These are phyloP conservation scores for Vairimorpha ceranae DNA, from an alignment of 371 early-diverging fungal species.

Conservation along the genomic window DNA sequence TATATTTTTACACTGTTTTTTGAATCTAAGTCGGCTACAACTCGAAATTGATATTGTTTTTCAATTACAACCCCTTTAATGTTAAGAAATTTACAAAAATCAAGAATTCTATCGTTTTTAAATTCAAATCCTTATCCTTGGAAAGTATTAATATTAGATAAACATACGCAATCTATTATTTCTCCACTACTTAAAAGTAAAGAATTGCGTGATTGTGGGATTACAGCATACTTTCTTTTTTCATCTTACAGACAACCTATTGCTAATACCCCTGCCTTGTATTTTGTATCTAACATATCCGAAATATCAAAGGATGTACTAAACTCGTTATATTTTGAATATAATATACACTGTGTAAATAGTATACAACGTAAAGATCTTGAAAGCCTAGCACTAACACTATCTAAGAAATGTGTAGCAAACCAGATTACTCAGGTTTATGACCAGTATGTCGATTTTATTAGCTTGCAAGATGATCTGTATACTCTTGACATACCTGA, in stretches of 20 bases:
- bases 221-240: conserved; percentile 81
- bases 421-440: conserved; percentile 66
- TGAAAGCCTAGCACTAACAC: conserved; percentile 79
- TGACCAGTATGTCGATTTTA: conserved; percentile 87
- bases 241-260: conserved; percentile 73
- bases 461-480: conserved; percentile 79
- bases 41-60: no score
- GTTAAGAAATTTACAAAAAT: conserved; percentile 56
- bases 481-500: conserved; percentile 79
- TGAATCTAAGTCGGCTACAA: no score
- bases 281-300: conserved; percentile 81
- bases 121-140: conserved; percentile 64
- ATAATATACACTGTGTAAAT: conserved; percentile 83
- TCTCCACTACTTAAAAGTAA: conserved; percentile 87
- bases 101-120: conserved; percentile 45
- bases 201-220: conserved; percentile 89
- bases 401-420: conserved; percentile 36
- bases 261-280: conserved; percentile 88
- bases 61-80: no score
- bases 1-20: no score
- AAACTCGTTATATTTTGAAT: conserved; percentile 79
- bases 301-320: conserved; percentile 75
- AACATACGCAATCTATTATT: conserved; percentile 80
- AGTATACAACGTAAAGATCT: conserved; percentile 76
- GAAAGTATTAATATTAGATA: conserved; percentile 92